Evolutionary conservation across 208 protist genomes (phyloP).

Genomic region (Acanthamoeba royreba): DNA sequence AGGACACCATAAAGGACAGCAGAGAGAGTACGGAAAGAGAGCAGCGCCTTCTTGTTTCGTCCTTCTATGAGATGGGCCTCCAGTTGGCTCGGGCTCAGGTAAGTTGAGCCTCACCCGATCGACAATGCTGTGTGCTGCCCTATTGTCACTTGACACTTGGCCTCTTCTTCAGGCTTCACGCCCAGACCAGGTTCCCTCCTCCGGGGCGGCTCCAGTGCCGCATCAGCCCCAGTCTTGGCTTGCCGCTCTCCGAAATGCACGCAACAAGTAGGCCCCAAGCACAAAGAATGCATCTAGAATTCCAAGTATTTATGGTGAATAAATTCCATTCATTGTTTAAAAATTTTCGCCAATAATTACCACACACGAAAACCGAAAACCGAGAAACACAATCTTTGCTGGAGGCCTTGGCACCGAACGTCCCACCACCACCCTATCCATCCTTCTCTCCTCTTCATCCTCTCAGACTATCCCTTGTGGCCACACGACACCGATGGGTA

Average conservation of each 20-base stretch:
- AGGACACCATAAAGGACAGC: slow-evolving; percentile 27
- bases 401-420: no score
- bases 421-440: no score
- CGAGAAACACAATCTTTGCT: no score
- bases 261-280: not conserved
- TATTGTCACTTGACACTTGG: no score
- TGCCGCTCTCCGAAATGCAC: not conserved
- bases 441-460: no score
- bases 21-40: not conserved
- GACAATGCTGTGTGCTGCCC: no score
- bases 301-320: no score
- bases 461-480: not conserved
- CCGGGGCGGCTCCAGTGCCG: not conserved
- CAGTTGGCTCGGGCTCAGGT: not conserved
- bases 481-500: not conserved
- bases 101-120: no score
- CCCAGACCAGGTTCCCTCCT: not conserved
- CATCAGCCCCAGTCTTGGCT: not conserved
- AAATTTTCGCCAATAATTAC: no score
- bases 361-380: no score
- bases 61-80: slow-evolving; percentile 39
- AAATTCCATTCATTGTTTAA: no score
- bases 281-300: not conserved
- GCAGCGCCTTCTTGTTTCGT: slow-evolving; percentile 9
- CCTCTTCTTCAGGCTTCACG: no score